phyloP scores from a whole-genome alignment of 495 filamentous ascomycete genomes.

The Xylaria scruposa region DNA sequence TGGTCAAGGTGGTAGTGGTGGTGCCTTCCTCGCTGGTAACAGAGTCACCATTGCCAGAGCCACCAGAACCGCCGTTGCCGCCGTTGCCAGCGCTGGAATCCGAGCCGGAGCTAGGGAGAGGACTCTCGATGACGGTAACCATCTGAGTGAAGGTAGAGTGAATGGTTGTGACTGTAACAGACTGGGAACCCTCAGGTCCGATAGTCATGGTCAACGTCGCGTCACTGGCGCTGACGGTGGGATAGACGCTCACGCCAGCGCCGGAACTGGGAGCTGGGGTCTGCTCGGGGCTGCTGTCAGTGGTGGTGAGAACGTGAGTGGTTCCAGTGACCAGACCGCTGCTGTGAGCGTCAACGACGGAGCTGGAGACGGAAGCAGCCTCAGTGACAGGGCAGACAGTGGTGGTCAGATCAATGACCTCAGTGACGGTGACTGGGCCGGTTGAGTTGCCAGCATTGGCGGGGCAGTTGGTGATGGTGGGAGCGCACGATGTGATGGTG shows the following conservation, averaged over 20 bases:
- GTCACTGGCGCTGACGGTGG: conserved; percentile 33
- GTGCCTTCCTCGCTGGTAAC: conserved; percentile 36
- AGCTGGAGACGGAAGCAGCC: conserved; percentile 48
- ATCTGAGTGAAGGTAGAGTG: conserved; percentile 41
- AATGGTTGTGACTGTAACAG: conserved; percentile 47
- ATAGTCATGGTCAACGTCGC: conserved; percentile 49
- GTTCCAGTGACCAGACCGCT: conserved; percentile 45
- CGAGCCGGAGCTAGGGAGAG: conserved; percentile 18
- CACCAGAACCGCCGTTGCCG: conserved; percentile 5
- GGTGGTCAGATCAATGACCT: conserved; percentile 51
- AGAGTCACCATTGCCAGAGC: conserved; percentile 14
- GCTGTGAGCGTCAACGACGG: conserved; percentile 44
- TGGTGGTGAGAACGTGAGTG: conserved; percentile 36
- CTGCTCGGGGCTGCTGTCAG: conserved; percentile 29
- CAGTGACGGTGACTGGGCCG: conserved; percentile 50
- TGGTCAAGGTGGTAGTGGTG: conserved; percentile 48
- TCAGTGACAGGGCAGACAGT: conserved; percentile 55
- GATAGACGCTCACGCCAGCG: conserved; percentile 30
- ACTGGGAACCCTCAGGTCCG: conserved; percentile 43
- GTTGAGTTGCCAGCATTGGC: conserved; percentile 49
- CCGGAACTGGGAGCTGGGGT: conserved; percentile 27
- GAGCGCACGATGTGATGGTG: conserved; percentile 67
- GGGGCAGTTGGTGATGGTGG: conserved; percentile 70
- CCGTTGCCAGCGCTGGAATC: conserved; percentile 5
- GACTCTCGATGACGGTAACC: conserved; percentile 37